Base-by-base conservation (phyloP, 495 filamentous ascomycete genomes). In the Neurospora sp. region DNA sequence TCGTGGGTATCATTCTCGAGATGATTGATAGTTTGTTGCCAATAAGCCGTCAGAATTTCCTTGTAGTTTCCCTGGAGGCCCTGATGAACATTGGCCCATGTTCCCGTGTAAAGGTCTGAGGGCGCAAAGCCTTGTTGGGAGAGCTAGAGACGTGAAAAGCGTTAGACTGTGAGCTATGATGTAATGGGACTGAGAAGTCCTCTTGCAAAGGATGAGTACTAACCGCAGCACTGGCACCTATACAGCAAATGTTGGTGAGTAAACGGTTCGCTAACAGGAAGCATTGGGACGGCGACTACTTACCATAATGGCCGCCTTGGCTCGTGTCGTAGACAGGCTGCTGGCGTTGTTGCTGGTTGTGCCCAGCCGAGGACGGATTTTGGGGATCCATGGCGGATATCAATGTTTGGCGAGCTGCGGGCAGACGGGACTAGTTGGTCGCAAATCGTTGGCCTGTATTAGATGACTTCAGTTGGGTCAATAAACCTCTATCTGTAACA, bases 71-170 rank as follows among this genome's bases (percentile, higher is more conserved):
- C 96, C 75, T 90, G 91, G 54, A 99, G 89, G 69, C 96, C 96
- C 88, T 99, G 96, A 78, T 96, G 97, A 73, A 97, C 94, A 86
- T 99, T 99, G 79, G 93, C 91, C 94, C 96, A 99, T 71, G 93
- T 90, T 9, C 94, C 95, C 6, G 92, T 93, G 82, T 97, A 98
- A 74, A 97, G 86, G 77, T 97, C 93, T 45, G 94, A 89, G 37
- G 94, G 93, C 66, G 92, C 92, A 82, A 91, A 93, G 71, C 93
- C 93, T 84, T 92, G 88, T 59, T 89, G 89, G 74, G 89, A 89
- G 75, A 93, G 88, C 90, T 91, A 80, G 43, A 79, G 72, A 74
- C 73, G 40, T 66, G 54, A 66, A 34, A 69, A 17, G 39, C 71
- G 73, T 39, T 37, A 38, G 73, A 70, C 21, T 45, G 66, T 75